Percentiles rank a stretch among this genome's conserved stretches.
Conservation (phyloP, 1,284 basidiomycete genomes). For the Microbotryomycetes sp. region DNA sequence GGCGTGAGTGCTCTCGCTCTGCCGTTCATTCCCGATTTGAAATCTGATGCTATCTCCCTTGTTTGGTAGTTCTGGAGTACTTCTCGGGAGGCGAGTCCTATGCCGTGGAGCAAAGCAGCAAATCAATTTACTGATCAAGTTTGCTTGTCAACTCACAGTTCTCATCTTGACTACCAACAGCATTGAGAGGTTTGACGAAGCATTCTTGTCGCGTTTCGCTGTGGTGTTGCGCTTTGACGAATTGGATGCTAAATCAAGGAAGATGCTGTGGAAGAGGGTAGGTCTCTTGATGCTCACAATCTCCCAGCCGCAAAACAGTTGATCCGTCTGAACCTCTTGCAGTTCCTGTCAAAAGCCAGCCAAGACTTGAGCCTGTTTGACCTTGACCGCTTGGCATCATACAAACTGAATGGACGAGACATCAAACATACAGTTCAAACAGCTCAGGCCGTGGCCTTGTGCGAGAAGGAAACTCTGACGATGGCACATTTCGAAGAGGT, state of each 20-base stretch:
- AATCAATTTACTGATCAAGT: not conserved
- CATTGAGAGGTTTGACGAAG: slow-evolving; percentile 29
- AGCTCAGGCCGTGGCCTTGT: slow-evolving; percentile 24
- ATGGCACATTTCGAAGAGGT: slow-evolving; percentile 21
- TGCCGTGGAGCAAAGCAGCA: not conserved
- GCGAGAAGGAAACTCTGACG: slow-evolving; percentile 4
- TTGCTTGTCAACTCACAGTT: not conserved
- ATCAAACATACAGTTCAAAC: slow-evolving; percentile 31
- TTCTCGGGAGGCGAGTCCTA: slow-evolving; percentile 14
- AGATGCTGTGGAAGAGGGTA: slow-evolving; percentile 18
- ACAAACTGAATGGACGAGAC: slow-evolving; percentile 23
- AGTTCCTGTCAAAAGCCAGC: slow-evolving; percentile 8
- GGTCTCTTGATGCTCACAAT: not conserved
- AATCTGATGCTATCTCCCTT: not conserved
- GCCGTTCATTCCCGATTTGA: too few species aligned
- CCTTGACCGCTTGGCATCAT: slow-evolving; percentile 7
- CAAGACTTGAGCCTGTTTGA: slow-evolving; percentile 4
- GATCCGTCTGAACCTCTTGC: not conserved
- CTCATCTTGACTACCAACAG: slow-evolving; percentile 29
- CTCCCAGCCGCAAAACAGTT: not conserved
- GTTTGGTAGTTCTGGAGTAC: slow-evolving; percentile 26
- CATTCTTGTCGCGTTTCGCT: slow-evolving; percentile 30
- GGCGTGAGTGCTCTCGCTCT: too few species aligned
- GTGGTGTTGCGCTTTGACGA: slow-evolving; percentile 27
- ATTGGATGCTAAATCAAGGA: slow-evolving; percentile 15